phyloP scores from a whole-genome alignment of 1,284 basidiomycete genomes.

The Sphagnurus paluster region DNA sequence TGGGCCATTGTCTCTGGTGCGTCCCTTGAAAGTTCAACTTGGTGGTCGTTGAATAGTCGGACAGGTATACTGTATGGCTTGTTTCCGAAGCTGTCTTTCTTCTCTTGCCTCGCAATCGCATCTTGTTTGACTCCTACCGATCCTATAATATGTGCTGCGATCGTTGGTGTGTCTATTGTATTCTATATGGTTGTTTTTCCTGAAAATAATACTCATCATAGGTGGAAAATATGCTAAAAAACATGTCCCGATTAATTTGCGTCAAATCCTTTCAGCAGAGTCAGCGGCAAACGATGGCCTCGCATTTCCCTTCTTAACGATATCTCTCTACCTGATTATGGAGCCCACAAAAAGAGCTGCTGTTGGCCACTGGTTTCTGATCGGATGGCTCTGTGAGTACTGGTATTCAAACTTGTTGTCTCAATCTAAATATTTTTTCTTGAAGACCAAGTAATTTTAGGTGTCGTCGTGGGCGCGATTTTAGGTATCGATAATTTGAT shows the following conservation, averaged over 20 bases:
- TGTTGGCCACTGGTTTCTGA: conserved; percentile 76
- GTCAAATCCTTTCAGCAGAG: conserved; percentile 88
- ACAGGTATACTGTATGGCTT: conserved; percentile 63
- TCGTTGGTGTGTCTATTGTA: conserved; percentile 43
- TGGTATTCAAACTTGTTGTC: background rate
- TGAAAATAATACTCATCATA: conserved; percentile 26
- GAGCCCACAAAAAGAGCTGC: conserved; percentile 66
- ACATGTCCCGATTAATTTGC: conserved; percentile 84
- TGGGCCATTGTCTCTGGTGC: conserved; percentile 55
- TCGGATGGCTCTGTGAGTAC: conserved; percentile 75
- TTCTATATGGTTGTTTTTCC: background rate
- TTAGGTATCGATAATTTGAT: conserved; percentile 49
- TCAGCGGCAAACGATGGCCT: conserved; percentile 80
- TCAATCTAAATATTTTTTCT: too few relatives aligned
- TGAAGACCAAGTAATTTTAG: conserved; percentile 84
- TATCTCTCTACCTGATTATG: conserved; percentile 85
- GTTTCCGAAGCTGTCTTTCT: conserved; percentile 68
- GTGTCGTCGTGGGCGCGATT: conserved; percentile 72
- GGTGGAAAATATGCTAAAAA: conserved; percentile 88
- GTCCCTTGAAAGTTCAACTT: background rate
- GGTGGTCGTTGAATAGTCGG: background rate
- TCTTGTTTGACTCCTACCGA: conserved; percentile 95
- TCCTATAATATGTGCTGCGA: conserved; percentile 73
- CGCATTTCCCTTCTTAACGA: conserved; percentile 90
- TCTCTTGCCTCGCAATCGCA: conserved; percentile 83